phyloP scores from a whole-genome alignment of 768 basidiomycete species.

The Mycena filopes region DNA sequence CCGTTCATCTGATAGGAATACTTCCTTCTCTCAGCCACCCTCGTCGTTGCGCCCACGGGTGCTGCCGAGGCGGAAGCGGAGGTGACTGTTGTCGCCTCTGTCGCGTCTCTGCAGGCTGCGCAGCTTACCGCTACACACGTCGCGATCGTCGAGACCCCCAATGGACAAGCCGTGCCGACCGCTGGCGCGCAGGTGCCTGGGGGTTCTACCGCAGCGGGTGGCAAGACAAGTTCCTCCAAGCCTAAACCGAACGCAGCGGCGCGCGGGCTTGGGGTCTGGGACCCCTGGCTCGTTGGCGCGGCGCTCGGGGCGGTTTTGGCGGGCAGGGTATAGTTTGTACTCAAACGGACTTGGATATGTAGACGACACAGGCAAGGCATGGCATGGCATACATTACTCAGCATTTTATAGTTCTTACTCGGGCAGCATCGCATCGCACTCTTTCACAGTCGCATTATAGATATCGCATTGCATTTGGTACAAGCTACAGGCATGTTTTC shows the following conservation, averaged over 20 bases:
- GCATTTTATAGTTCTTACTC: not conserved
- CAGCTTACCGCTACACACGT: slow-evolving; percentile 12
- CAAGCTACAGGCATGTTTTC: slow-evolving; percentile 4
- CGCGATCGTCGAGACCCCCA: not conserved
- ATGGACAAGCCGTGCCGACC: not conserved
- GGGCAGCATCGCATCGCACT: slow-evolving; percentile 12
- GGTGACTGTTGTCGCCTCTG: slow-evolving; percentile 30
- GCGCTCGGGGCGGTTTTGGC: slow-evolving; percentile 6
- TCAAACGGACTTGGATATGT: no score
- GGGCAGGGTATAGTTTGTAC: no score
- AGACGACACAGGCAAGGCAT: no score
- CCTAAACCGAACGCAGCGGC: not conserved
- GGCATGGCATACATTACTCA: not conserved
- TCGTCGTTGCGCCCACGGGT: slow-evolving; percentile 48
- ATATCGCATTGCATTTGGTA: slow-evolving; percentile 21
- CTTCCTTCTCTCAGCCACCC: slow-evolving; percentile 38
- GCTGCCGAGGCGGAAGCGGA: slow-evolving; percentile 39
- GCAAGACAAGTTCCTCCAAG: not conserved
- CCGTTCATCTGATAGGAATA: slow-evolving; percentile 7
- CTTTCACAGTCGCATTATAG: slow-evolving; percentile 12
- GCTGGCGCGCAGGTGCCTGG: not conserved
- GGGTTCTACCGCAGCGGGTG: not conserved
- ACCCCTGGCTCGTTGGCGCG: slow-evolving; percentile 18
- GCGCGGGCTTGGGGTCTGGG: slow-evolving; percentile 12
- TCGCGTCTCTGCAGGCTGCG: slow-evolving; percentile 19